phyloP scores from a whole-genome alignment of 345 rosid species.

The Orychophragmus violaceus region DNA sequence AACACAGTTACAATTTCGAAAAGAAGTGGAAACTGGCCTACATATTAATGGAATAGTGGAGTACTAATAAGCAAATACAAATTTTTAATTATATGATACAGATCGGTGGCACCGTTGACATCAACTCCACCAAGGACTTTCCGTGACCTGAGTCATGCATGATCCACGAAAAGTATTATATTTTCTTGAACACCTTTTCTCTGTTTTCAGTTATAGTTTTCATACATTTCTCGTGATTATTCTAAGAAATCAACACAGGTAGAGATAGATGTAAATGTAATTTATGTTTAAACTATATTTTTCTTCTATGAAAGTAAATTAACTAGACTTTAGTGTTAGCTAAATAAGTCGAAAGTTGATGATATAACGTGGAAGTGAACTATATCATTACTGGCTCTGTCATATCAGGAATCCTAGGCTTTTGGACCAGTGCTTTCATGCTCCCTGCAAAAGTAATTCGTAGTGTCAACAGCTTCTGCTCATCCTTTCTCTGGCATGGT shows the following conservation, averaged over 20 bases:
- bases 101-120: slow-evolving; percentile 13
- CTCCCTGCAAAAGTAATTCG: too few relatives aligned
- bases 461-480: too few relatives aligned
- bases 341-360: background rate
- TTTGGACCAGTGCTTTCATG: too few relatives aligned
- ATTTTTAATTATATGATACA: background rate
- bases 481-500: too few relatives aligned
- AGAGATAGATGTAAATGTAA: background rate
- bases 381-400: background rate
- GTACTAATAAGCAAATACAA: background rate
- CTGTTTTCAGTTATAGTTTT: background rate
- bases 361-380: background rate
- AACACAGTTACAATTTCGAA: background rate
- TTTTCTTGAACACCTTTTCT: background rate
- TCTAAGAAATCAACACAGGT: background rate
- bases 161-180: background rate
- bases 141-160: slow-evolving; percentile 8
- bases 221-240: slow-evolving; percentile 5
- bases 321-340: background rate
- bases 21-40: background rate
- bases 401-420: too few relatives aligned
- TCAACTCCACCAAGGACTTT: slow-evolving; percentile 11
- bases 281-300: background rate
- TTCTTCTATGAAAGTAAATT: background rate
- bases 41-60: background rate